phyloP scores from a whole-genome alignment of 805 yeast species.

The Schwanniomyces occidentalis region DNA sequence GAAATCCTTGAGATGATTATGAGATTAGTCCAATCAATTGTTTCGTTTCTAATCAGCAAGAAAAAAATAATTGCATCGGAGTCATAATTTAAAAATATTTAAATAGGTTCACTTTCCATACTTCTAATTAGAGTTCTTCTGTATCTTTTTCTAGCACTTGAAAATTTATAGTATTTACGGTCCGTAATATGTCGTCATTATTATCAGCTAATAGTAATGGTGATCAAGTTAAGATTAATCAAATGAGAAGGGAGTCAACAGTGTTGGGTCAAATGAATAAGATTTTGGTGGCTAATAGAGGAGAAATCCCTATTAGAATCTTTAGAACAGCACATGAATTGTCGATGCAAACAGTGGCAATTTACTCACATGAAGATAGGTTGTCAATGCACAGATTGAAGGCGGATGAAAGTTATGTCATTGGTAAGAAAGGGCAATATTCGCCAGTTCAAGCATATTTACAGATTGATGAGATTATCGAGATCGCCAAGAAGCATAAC shows the following conservation, averaged over 20 bases:
- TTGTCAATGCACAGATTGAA: constrained; percentile 92
- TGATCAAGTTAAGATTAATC: constrained; percentile 27
- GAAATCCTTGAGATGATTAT: no score
- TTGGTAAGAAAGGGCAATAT: constrained; percentile 85
- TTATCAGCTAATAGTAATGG: constrained; percentile 10
- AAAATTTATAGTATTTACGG: not conserved
- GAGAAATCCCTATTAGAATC: constrained; percentile 84
- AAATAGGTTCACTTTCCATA: no score
- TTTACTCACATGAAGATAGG: constrained; percentile 94
- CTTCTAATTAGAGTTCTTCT: no score
- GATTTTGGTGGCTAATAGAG: constrained; percentile 81
- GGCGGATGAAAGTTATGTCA: constrained; percentile 91
- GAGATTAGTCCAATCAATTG: no score
- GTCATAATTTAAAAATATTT: no score
- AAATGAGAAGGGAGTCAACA: constrained; percentile 43
- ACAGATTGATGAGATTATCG: constrained; percentile 92
- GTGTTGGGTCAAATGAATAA: constrained; percentile 51
- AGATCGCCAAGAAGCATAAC: constrained; percentile 58
- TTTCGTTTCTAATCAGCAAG: no score
- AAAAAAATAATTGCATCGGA: no score
- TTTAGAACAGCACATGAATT: constrained; percentile 97
- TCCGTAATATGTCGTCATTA: constrained; percentile 8
- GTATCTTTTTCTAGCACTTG: no score
- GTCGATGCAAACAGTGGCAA: constrained; percentile 95
- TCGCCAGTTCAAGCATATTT: constrained; percentile 96